phyloP scores from a whole-genome alignment of 768 basidiomycete genomes.

The Mycena olivaceomarginata region DNA sequence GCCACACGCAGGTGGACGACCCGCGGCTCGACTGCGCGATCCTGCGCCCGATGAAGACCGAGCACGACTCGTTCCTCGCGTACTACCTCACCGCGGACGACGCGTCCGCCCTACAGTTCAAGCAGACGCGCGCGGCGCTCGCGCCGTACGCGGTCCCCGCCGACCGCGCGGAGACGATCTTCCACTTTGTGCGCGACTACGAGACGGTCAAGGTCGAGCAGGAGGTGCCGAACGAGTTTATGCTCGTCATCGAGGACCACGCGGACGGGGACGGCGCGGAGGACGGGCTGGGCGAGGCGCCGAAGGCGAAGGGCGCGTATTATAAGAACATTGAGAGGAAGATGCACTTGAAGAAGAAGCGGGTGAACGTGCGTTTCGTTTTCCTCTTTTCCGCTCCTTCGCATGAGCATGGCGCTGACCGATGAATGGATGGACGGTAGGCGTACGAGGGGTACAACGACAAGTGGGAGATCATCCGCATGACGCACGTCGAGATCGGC shows the following conservation, averaged over 20 bases:
- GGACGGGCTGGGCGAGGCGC: conserved; percentile 16
- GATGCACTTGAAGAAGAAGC: conserved; percentile 91
- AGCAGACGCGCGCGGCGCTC: conserved; percentile 68
- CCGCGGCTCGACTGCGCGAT: conserved; percentile 91
- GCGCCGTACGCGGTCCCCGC: conserved; percentile 68
- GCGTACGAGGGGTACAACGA: conserved; percentile 83
- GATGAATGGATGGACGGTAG: conserved; percentile 54
- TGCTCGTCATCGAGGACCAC: conserved; percentile 81
- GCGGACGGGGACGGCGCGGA: conserved; percentile 60
- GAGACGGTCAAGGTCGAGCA: conserved; percentile 92
- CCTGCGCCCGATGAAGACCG: conserved; percentile 90
- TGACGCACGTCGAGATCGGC: conserved; percentile 82
- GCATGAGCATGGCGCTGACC: too few relatives aligned
- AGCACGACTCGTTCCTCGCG: conserved; percentile 91
- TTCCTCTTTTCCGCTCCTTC: neutral
- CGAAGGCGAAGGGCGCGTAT: conserved; percentile 81
- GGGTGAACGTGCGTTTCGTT: conserved; percentile 75
- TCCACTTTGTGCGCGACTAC: conserved; percentile 89
- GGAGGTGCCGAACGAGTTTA: conserved; percentile 90
- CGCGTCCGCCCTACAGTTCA: conserved; percentile 80
- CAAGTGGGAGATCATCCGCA: conserved; percentile 89
- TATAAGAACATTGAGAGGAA: conserved; percentile 94
- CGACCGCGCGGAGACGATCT: conserved; percentile 81
- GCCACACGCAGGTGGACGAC: conserved; percentile 75
- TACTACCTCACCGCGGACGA: conserved; percentile 90